These are phyloP conservation scores for Debaryomyces singareniensis DNA, from an alignment of 1,139 yeast species.

Conservation along the genomic window DNA sequence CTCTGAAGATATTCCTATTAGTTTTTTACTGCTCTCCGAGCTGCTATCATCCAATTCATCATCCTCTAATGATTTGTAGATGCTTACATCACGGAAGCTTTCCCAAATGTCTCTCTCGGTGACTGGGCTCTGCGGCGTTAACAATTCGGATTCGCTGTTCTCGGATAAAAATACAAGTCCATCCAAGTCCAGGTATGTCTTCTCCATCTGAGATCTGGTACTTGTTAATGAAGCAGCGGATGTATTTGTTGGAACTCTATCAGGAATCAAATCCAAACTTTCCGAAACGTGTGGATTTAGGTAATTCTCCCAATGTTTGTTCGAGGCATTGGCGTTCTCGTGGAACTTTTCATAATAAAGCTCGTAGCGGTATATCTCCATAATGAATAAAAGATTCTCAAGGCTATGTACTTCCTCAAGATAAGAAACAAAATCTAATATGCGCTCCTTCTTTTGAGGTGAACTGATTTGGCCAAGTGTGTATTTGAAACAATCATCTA, in stretches of 20 bases:
- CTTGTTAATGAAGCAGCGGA: neutral
- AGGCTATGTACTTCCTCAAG: constrained; percentile 29
- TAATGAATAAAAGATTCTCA: constrained; percentile 40
- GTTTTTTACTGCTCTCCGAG: constrained; percentile 3
- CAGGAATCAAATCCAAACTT: neutral
- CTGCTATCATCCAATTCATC: neutral
- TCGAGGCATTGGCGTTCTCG: neutral
- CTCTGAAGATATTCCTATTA: constrained; percentile 6
- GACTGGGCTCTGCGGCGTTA: neutral
- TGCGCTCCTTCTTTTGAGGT: constrained; percentile 8
- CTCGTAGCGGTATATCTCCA: constrained; percentile 42
- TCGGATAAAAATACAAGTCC: neutral
- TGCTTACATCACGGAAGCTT: neutral
- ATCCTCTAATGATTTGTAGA: too few species aligned
- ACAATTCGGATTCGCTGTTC: neutral
- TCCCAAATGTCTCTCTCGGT: neutral
- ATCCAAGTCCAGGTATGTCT: neutral
- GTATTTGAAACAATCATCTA: constrained; percentile 19
- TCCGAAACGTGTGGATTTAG: neutral
- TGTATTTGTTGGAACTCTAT: neutral
- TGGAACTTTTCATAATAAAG: constrained; percentile 20
- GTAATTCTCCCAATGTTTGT: neutral
- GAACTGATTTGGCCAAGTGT: constrained; percentile 15
- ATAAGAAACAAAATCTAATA: constrained; percentile 15
- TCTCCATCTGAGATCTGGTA: neutral